Evolutionary conservation across 306 rosid genomes (phyloP).

Genomic region (Prunus mira): DNA sequence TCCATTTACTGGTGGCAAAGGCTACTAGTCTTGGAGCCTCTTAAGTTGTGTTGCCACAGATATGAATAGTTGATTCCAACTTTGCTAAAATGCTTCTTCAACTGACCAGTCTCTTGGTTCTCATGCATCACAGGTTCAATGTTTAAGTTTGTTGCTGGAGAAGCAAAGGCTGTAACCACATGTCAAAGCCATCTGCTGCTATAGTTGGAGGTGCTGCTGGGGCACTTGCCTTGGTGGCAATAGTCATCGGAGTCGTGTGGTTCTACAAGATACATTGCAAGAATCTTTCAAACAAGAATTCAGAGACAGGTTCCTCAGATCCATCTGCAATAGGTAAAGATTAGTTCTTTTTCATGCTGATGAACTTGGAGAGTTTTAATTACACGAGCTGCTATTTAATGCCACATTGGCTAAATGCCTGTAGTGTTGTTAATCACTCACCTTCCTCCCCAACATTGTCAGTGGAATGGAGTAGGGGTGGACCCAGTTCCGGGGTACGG

Average conservation of each 20-base stretch:
- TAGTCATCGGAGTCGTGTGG: conserved; percentile 34
- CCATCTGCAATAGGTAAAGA: conserved; percentile 41
- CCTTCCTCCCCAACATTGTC: not conserved
- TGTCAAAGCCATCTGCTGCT: conserved; percentile 34
- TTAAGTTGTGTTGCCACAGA: not conserved
- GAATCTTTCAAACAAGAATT: conserved; percentile 27
- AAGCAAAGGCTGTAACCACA: conserved; percentile 18
- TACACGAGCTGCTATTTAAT: not conserved
- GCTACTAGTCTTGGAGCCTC: not conserved
- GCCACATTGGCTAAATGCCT: not conserved
- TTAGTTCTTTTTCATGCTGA: not conserved
- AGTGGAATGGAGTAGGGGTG: conserved; percentile 41
- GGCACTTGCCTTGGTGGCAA: conserved; percentile 24
- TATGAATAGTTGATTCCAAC: not conserved
- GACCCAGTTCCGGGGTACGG: conserved; percentile 18
- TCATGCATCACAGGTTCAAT: conserved; percentile 24
- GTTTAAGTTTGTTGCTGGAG: conserved; percentile 15
- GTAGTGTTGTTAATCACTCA: not conserved
- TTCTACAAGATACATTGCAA: conserved; percentile 30
- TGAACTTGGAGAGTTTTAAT: not conserved
- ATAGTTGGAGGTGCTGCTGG: conserved; percentile 35
- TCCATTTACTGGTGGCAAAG: not conserved
- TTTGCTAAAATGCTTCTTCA: not conserved
- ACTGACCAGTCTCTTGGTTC: conserved; percentile 8
- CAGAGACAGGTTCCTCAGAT: conserved; percentile 49